phyloP scores from a whole-genome alignment of 2,329 filamentous ascomycete genomes.

The Ophiostoma pallidulum region DNA sequence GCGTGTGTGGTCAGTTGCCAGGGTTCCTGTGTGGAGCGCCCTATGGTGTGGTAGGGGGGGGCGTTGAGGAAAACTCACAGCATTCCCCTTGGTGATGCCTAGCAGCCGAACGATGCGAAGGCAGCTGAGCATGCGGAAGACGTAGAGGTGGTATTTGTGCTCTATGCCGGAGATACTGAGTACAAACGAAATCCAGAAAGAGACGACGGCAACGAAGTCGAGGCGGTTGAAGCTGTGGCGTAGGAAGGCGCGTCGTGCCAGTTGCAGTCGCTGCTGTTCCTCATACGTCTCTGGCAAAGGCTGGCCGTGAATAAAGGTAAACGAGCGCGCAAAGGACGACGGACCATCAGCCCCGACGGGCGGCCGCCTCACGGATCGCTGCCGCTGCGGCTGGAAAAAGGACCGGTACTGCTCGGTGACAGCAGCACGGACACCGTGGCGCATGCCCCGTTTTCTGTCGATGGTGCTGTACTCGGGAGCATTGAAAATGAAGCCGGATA shows the following conservation, averaged over 20 bases:
- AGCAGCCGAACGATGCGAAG: constrained; percentile 86
- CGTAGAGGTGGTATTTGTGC: constrained; percentile 60
- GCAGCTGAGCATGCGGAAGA: constrained; percentile 95
- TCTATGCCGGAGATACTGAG: constrained; percentile 64
- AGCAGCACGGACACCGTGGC: constrained; percentile 62
- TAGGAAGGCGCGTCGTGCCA: constrained; percentile 85
- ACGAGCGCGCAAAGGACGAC: constrained; percentile 62
- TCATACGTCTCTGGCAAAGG: constrained; percentile 52
- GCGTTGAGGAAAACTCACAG: constrained; percentile 44
- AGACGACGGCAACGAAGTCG: constrained; percentile 88
- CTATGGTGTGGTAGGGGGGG: neutral
- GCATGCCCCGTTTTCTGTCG: constrained; percentile 65
- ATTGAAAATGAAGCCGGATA: constrained; percentile 89
- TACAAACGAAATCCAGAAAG: constrained; percentile 85
- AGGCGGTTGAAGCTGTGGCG: constrained; percentile 93
- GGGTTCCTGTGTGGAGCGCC: no score
- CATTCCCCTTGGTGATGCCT: constrained; percentile 84
- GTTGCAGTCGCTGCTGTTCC: constrained; percentile 72
- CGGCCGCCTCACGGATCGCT: constrained; percentile 52
- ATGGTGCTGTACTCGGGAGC: constrained; percentile 87
- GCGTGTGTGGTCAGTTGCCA: neutral
- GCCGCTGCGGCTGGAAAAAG: constrained; percentile 73
- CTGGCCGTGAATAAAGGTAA: constrained; percentile 64
- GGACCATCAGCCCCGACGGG: constrained; percentile 38
- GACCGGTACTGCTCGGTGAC: constrained; percentile 66